Evolutionary conservation across 805 yeast species (phyloP).

Genomic region (Yarrowia sp.): DNA sequence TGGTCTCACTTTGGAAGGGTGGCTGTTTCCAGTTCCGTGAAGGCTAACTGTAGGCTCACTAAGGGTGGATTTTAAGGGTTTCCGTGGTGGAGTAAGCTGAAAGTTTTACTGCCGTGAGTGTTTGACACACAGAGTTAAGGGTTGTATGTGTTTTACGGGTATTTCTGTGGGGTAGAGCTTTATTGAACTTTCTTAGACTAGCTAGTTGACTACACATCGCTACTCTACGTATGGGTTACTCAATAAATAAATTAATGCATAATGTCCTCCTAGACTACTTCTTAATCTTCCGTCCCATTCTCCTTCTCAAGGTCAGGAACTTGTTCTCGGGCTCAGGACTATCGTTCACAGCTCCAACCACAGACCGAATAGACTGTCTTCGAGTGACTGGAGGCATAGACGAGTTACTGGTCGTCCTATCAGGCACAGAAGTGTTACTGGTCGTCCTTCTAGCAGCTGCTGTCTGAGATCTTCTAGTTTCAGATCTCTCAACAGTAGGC

Average conservation of each 20-base stretch:
- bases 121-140: no score
- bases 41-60: no score
- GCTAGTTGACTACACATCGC: no score
- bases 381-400: not conserved
- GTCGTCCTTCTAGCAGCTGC: not conserved
- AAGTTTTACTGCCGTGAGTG: no score
- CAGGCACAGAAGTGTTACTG: not conserved
- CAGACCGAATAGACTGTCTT: slow-evolving; percentile 18
- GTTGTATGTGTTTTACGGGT: no score
- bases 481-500: not conserved
- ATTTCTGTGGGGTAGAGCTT: no score
- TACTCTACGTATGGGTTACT: no score
- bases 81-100: no score
- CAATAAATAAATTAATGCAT: not conserved
- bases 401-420: not conserved
- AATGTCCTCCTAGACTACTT: slow-evolving; percentile 13
- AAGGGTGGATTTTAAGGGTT: no score
- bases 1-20: no score
- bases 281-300: slow-evolving; percentile 7
- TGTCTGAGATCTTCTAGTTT: not conserved
- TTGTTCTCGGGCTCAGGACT: slow-evolving; percentile 1
- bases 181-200: no score
- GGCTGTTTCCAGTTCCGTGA: no score
- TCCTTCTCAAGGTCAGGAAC: not conserved
- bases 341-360: slow-evolving; percentile 5